Evolutionary conservation across 805 yeast species (phyloP).

Genomic region (Nematodospora valgi): DNA sequence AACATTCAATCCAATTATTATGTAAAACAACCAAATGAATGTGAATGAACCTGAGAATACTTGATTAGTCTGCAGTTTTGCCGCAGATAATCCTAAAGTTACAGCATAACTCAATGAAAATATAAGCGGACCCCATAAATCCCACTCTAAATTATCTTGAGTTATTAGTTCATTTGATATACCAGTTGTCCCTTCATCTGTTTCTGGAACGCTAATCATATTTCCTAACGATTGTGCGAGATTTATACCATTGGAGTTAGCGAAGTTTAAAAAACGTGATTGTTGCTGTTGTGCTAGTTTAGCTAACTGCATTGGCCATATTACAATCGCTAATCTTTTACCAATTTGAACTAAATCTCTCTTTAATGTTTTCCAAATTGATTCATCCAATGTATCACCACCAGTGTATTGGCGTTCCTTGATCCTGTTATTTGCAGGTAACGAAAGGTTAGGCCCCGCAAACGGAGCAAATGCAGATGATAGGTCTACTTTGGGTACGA

Average conservation of each 20-base stretch:
- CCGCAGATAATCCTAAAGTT: slow-evolving; percentile 46
- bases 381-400: slow-evolving; percentile 72
- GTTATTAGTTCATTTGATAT: slow-evolving; percentile 13
- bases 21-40: slow-evolving; percentile 60
- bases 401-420: slow-evolving; percentile 57
- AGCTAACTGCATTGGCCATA: slow-evolving; percentile 43
- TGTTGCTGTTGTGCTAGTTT: slow-evolving; percentile 35
- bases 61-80: slow-evolving; percentile 41
- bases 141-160: slow-evolving; percentile 48
- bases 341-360: slow-evolving; percentile 37
- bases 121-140: slow-evolving; percentile 69
- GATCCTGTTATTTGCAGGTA: slow-evolving; percentile 22
- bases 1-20: slow-evolving; percentile 60
- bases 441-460: slow-evolving; percentile 14
- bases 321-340: slow-evolving; percentile 33
- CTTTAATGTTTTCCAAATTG: slow-evolving; percentile 52
- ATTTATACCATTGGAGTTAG: slow-evolving; percentile 31
- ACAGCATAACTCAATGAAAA: slow-evolving; percentile 57
- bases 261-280: slow-evolving; percentile 30
- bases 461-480: slow-evolving; percentile 35
- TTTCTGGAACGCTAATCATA: slow-evolving; percentile 24
- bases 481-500: slow-evolving; percentile 29
- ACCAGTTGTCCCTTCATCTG: slow-evolving; percentile 30
- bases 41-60: slow-evolving; percentile 66
- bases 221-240: slow-evolving; percentile 32